These are phyloP conservation scores for Rhodotorula sp. DNA, from an alignment of 1,284 basidiomycete species.

Conservation along the genomic window DNA sequence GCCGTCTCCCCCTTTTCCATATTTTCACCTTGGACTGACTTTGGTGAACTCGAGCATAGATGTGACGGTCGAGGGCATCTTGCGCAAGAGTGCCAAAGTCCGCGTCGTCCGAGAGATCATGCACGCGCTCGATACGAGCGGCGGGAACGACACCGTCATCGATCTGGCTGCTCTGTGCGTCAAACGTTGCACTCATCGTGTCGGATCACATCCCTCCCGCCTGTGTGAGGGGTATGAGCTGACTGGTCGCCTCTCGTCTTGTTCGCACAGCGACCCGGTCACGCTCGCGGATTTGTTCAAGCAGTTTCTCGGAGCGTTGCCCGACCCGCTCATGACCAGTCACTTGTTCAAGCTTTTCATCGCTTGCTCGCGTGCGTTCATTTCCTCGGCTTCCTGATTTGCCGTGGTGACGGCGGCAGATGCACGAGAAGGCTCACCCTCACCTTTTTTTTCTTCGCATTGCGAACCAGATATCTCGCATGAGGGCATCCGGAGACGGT, in stretches of 20 bases:
- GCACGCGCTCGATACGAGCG: conserved; percentile 24
- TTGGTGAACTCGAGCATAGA: conserved; percentile 10
- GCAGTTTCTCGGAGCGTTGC: conserved; percentile 20
- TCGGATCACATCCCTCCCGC: not conserved
- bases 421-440: not conserved
- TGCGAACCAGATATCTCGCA: conserved; percentile 26
- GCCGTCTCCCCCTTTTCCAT: not conserved
- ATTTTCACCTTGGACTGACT: too few relatives aligned
- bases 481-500: conserved; percentile 11
- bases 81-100: conserved; percentile 21
- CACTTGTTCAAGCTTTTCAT: conserved; percentile 32
- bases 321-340: conserved; percentile 28
- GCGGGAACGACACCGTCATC: conserved; percentile 16
- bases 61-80: conserved; percentile 25
- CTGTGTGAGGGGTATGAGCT: too few relatives aligned
- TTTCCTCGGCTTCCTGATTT: not conserved
- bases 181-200: not conserved
- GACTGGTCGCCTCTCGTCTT: too few relatives aligned
- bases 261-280: conserved; percentile 24
- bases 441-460: not conserved
- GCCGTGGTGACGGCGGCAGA: too few relatives aligned
- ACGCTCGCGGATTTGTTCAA: conserved; percentile 31
- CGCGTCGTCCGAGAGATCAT: conserved; percentile 18
- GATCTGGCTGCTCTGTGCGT: conserved; percentile 22
- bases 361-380: conserved; percentile 27